Conservation (phyloP, 2,329 filamentous ascomycete genomes). For the Penicillium sp. region DNA sequence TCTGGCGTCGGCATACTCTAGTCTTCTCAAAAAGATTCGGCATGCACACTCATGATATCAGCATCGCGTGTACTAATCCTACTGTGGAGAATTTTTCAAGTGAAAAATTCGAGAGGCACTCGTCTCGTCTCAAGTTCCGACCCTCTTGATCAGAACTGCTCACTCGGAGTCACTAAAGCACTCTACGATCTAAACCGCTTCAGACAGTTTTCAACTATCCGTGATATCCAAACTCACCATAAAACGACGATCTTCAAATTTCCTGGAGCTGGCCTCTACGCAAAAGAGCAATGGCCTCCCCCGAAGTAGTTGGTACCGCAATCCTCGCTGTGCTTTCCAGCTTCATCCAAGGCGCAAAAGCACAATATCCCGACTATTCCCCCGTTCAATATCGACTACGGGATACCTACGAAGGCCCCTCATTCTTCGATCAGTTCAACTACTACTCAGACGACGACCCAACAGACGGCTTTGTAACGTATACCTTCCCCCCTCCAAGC, state of each 20-base stretch:
- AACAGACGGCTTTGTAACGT: slow-evolving; percentile 50
- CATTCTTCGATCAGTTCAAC: slow-evolving; percentile 51
- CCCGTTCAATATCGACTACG: slow-evolving; percentile 42
- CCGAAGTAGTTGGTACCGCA: not conserved
- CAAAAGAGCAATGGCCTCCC: not conserved
- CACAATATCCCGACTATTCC: slow-evolving; percentile 48
- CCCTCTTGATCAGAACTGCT: not conserved
- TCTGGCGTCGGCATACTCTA: not conserved
- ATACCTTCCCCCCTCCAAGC: slow-evolving; percentile 11
- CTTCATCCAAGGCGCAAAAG: slow-evolving; percentile 51
- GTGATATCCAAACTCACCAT: not conserved
- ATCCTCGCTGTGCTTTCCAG: slow-evolving; percentile 57
- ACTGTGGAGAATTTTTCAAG: not conserved
- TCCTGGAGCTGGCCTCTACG: not conserved
- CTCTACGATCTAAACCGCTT: not conserved
- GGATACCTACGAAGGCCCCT: slow-evolving; percentile 45
- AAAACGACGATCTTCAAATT: not conserved
- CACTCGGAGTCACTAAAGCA: not conserved
- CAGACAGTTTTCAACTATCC: not conserved
- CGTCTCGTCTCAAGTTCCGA: not conserved
- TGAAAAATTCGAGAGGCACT: too few relatives aligned
- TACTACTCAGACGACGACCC: slow-evolving; percentile 51
- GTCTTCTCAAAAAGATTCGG: not conserved
- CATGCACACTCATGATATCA: slow-evolving; percentile 1
- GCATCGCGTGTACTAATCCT: not conserved